These are phyloP conservation scores for Colletotrichum incanum DNA, from an alignment of 2,329 filamentous ascomycete genomes.

Conservation along the genomic window DNA sequence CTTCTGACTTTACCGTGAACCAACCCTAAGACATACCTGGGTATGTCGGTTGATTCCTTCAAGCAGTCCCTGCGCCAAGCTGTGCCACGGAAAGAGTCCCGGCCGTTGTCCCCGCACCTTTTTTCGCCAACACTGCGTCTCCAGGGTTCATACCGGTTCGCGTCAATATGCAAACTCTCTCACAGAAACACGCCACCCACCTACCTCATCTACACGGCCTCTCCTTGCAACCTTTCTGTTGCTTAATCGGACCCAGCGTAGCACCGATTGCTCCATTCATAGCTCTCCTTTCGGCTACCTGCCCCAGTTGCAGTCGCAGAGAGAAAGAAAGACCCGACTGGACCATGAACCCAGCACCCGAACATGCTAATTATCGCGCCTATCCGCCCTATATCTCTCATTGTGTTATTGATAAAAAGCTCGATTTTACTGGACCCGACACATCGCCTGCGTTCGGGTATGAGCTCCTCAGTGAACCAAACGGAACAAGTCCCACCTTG, in stretches of 20 bases:
- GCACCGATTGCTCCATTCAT: constrained; percentile 14
- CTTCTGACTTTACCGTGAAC: not conserved
- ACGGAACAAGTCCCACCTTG: constrained; percentile 16
- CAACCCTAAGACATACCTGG: not conserved
- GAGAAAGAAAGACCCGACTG: constrained; percentile 27
- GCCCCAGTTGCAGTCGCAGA: constrained; percentile 23
- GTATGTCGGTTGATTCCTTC: not conserved
- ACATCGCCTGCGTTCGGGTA: constrained; percentile 8
- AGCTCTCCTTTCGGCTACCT: constrained; percentile 4
- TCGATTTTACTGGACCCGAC: not conserved
- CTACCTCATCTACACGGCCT: constrained; percentile 23
- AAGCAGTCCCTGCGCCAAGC: not conserved
- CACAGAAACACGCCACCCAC: constrained; percentile 34
- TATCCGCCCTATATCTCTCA: not conserved
- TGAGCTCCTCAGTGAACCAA: constrained; percentile 10
- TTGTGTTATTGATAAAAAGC: not conserved
- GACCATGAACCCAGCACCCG: not conserved
- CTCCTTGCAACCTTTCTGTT: constrained; percentile 24
- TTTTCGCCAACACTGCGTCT: constrained; percentile 23
- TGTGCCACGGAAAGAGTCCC: constrained; percentile 16
- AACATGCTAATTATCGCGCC: not conserved
- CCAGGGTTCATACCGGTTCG: constrained; percentile 35
- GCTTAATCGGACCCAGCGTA: constrained; percentile 28
- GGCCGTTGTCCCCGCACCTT: constrained; percentile 21
- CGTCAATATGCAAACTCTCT: constrained; percentile 33